Evolutionary conservation across 306 rosid species (phyloP), one percentile per base, ranked within the genome.

Genomic region (Gillenia trifoliata): DNA sequence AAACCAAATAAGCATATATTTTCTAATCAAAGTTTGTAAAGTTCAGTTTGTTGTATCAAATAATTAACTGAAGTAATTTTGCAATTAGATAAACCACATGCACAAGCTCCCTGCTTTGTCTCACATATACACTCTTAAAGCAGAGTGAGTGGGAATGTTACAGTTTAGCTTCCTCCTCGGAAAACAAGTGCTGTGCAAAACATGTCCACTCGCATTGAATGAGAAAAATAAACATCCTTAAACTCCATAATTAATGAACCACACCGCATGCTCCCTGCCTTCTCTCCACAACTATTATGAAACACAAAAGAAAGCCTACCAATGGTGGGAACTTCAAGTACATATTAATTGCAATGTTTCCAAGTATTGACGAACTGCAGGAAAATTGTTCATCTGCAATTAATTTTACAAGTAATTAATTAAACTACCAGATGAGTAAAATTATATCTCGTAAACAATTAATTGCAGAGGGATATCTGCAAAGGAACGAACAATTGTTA

Each of bases 331-430:
- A 91, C 87, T 85, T 93, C 85, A 93, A 86, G 92, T 89, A 91
- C 66, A 89, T 83, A 76, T 86, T 91, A 72, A 93, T 91, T 74
- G 97, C 92, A 91, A 93, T 68, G 98, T 93, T 87, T 93, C 98
- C 76, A 93, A 79, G 84, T 93, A 93, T 80, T 93, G 98, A 43
- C 97, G 96, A 71, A 93, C 94, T 64, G 97, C 96, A 38, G 98
- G 98, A 72, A 93, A 79, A 83, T 93, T 93, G 85, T 91, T 91
- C 79, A 94, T 88, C 98, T 93, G 92, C 88, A 83, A 64, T 38
- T 64, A 47, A 38, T 60, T 49, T 55, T 29, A 67, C 68, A 59
- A 65, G 63, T 52, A 38, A 76, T 68, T 71, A 69, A 73, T 40
- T 68, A 55, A 62, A 49, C 25, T 34, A 55, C n/a, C 34, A 28